Evolutionary conservation across 306 rosid genomes (phyloP).

Genomic region (Citrullus amarus): DNA sequence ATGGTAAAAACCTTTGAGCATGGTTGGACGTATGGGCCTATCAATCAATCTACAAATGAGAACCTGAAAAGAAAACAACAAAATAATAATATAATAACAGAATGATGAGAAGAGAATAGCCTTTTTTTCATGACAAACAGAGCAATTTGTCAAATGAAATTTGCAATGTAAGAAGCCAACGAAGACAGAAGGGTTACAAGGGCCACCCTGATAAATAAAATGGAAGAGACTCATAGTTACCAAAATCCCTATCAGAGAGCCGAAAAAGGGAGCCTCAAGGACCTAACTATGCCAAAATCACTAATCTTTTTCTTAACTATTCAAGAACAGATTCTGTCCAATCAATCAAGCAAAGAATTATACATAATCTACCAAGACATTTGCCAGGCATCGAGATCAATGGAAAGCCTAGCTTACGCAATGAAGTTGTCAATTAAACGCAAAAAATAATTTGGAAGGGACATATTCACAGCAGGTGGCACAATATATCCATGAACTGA

Average conservation of each 20-base stretch:
- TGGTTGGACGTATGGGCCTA: conserved; percentile 94
- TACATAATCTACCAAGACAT: not conserved
- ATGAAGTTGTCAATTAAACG: not conserved
- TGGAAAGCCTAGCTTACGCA: not conserved
- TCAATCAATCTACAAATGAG: conserved; percentile 94
- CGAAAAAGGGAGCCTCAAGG: not conserved
- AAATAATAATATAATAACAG: conserved; percentile 10
- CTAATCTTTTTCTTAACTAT: not conserved
- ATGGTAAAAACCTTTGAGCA: conserved; percentile 87
- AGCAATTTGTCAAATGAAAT: not conserved
- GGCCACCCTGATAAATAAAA: not conserved
- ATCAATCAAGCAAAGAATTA: not conserved
- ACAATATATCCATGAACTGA: not conserved
- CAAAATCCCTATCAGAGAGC: not conserved
- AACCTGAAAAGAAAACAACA: conserved; percentile 43
- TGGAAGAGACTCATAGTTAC: not conserved
- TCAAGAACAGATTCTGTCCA: not conserved
- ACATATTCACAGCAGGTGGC: not conserved
- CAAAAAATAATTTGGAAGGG: not conserved
- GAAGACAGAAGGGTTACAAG: not conserved
- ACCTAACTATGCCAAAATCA: not conserved
- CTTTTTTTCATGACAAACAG: not conserved
- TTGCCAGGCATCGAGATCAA: not conserved
- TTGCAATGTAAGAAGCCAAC: not conserved
- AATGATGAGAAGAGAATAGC: not conserved